Conservation (phyloP, 768 basidiomycete genomes). For the Boletus subcaerulescens region DNA sequence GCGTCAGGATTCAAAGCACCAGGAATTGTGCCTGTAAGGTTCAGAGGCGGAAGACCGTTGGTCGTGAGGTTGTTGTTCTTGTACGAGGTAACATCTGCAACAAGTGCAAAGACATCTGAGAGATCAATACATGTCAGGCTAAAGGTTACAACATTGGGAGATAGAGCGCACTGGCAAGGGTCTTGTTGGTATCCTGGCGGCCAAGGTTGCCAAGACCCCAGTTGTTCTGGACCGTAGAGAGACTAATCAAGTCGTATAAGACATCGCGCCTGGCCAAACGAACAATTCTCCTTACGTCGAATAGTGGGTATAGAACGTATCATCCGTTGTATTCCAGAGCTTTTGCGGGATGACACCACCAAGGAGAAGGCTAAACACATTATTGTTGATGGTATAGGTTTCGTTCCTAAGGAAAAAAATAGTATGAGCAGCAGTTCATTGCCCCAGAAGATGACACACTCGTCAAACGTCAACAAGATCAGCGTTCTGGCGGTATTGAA, state of each 20-base stretch:
- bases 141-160: not conserved
- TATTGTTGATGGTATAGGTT: constrained; percentile 42
- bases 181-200: constrained; percentile 53
- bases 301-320: constrained; percentile 61
- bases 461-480: constrained; percentile 63
- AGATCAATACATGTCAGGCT: not conserved
- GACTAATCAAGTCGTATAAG: constrained; percentile 16
- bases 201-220: constrained; percentile 62
- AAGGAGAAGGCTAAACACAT: constrained; percentile 43
- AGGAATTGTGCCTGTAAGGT: constrained; percentile 39
- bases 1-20: constrained; percentile 41
- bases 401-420: constrained; percentile 19
- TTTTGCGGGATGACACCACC: constrained; percentile 44
- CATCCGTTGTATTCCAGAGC: constrained; percentile 45
- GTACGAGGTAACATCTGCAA: constrained; percentile 47
- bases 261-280: not conserved
- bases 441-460: constrained; percentile 36
- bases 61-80: constrained; percentile 34
- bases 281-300: constrained; percentile 32
- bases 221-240: constrained; percentile 57
- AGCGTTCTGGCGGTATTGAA: constrained; percentile 58
- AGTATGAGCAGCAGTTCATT: not conserved
- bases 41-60: constrained; percentile 33
- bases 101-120: constrained; percentile 50
- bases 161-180: constrained; percentile 15